phyloP scores from a whole-genome alignment of 768 basidiomycete species.

The Mycena latifolia region DNA sequence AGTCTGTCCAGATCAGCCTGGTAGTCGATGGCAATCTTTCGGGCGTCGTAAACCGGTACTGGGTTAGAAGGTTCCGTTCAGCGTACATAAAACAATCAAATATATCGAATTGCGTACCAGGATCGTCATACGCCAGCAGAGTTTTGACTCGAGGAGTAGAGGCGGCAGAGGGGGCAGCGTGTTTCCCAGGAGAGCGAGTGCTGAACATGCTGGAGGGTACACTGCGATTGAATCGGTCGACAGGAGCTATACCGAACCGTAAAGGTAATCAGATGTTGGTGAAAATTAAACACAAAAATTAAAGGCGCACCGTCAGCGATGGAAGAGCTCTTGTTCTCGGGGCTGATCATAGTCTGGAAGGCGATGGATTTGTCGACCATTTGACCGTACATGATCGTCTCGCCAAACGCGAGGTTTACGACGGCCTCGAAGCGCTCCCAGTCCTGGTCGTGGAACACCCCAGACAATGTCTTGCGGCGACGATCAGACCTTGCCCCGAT shows the following conservation, averaged over 20 bases:
- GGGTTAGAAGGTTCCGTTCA: neutral
- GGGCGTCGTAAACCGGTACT: constrained; percentile 11
- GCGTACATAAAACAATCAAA: no score
- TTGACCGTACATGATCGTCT: neutral
- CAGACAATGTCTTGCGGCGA: neutral
- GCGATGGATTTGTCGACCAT: neutral
- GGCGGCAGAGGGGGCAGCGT: neutral
- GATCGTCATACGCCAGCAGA: neutral
- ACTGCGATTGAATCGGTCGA: neutral
- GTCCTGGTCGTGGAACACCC: constrained; percentile 4
- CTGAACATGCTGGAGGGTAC: neutral
- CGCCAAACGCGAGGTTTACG: neutral
- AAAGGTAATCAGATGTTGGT: no score
- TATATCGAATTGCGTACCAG: no score
- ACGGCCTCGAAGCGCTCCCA: constrained; percentile 8
- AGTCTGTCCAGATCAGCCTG: neutral
- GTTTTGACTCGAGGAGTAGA: neutral
- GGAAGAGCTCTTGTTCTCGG: neutral
- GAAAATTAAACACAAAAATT: no score
- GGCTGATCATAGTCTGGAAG: constrained; percentile 8
- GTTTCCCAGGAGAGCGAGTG: neutral
- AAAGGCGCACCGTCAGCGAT: neutral
- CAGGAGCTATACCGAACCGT: no score
- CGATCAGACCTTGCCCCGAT: neutral
- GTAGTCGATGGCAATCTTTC: neutral